These are phyloP conservation scores for Russula earlei DNA, from an alignment of 768 basidiomycete genomes.

Conservation along the genomic window DNA sequence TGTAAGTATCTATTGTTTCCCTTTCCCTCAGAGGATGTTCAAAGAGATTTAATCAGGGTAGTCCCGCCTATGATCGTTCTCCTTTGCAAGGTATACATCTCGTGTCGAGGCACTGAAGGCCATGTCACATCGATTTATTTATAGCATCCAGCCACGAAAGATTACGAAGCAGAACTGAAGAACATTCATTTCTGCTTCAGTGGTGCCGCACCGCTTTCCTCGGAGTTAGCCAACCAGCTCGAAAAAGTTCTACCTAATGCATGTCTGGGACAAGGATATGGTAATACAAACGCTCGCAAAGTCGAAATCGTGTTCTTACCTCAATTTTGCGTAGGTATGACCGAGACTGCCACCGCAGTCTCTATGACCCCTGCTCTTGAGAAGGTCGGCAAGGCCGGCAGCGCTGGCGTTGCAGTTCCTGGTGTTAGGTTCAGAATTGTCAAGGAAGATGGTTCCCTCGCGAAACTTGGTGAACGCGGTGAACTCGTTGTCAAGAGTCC, in stretches of 20 bases:
- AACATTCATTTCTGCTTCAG: conserved; percentile 23
- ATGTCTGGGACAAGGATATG: conserved; percentile 53
- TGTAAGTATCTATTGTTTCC: conserved; percentile 17
- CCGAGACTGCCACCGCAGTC: conserved; percentile 50
- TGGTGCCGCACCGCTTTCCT: conserved; percentile 30
- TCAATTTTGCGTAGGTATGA: conserved; percentile 43
- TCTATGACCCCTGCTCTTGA: conserved; percentile 39
- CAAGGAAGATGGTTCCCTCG: conserved; percentile 45
- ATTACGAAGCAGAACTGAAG: conserved; percentile 23
- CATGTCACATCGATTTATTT: background rate
- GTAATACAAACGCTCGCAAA: conserved; percentile 22
- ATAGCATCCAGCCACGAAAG: conserved; percentile 26
- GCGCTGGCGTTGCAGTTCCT: conserved; percentile 40
- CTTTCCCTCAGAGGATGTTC: background rate
- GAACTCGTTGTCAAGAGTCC: conserved; percentile 43
- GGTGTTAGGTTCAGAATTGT: conserved; percentile 44
- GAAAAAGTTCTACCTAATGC: conserved; percentile 45
- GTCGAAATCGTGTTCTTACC: background rate
- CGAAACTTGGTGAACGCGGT: conserved; percentile 45
- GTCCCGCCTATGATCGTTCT: conserved; percentile 26
- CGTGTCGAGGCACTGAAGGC: background rate
- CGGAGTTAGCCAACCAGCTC: conserved; percentile 33
- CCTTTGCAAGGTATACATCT: conserved; percentile 25
- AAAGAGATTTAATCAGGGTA: conserved; percentile 2
- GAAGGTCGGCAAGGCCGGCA: conserved; percentile 44